Evolutionary conservation across 768 basidiomycete species (phyloP), one percentile per base, ranked within the genome.

Genomic region (Clitopilus hobsonii): DNA sequence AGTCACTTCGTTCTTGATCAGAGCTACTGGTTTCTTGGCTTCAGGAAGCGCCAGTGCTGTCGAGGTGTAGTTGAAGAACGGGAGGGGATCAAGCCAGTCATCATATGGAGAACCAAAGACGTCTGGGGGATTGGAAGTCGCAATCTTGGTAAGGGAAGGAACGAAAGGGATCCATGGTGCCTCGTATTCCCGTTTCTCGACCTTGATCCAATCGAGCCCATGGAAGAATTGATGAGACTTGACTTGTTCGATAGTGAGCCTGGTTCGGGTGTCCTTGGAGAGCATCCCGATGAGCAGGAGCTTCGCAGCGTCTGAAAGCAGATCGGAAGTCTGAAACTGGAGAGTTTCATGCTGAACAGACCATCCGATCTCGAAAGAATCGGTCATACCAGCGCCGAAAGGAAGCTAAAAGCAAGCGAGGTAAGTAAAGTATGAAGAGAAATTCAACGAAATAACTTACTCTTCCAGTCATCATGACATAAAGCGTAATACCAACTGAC

Each of bases 151-250:
- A 22, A 56, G 38, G 6, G 59, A 50, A 7, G 53, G 22, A 16
- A 60, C 38, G 47, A 45, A 54, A 3, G 59, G 59, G 11, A 28
- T 48, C 59, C 56, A 60, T 3, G 59, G 56, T 13, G 50, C 53
- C 18, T 20, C 18, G 20, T 57, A 45, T 51, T 51, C n/a, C 13
- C 51, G 48, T 10, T 45, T 54, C 28, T 29, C 52, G 16, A 60
- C 53, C 28, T 30, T 20, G 22, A 32, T 27, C 59, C 59, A 60
- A 32, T 60, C 53, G 20, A 55, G 54, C 52, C 41, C 23, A 11
- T 27, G 41, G 38, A 60, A 52, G 47, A 47, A 29, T 7, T 41
- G 26, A 25, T 58, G 55, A 14, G 24, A n/a, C 48, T 58, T 54
- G 38, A 56, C 38, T 25, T 52, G 53, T 2, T 29, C n/a, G 2